Evolutionary conservation across 2,329 filamentous ascomycete genomes (phyloP).

Genomic region (Aspergillus terreus): DNA sequence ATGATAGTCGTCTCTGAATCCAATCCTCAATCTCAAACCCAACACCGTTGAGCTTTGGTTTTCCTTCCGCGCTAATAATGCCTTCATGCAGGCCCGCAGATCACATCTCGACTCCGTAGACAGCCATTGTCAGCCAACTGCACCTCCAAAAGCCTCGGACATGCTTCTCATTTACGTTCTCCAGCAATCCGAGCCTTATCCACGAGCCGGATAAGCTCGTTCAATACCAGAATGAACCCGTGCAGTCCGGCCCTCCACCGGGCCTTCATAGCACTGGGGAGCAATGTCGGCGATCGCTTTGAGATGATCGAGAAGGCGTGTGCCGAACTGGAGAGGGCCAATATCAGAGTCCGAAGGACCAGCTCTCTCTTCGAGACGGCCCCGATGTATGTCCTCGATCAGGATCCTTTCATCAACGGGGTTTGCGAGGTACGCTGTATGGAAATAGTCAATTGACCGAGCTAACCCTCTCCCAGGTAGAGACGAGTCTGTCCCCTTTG

Average conservation of each 20-base stretch:
- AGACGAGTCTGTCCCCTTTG: slow-evolving; percentile 72
- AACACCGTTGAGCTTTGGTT: not conserved
- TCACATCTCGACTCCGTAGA: not conserved
- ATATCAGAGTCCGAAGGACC: slow-evolving; percentile 72
- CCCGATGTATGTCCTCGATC: slow-evolving; percentile 93
- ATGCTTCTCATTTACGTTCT: not conserved
- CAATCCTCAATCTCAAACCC: not conserved
- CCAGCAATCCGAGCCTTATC: slow-evolving; percentile 10
- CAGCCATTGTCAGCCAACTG: not conserved
- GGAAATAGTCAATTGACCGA: slow-evolving; percentile 2
- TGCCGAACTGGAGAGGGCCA: slow-evolving; percentile 66
- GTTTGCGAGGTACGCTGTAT: slow-evolving; percentile 78
- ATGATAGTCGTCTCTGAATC: too few species aligned
- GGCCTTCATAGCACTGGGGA: slow-evolving; percentile 84
- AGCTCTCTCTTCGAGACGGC: slow-evolving; percentile 92
- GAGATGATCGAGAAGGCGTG: slow-evolving; percentile 82
- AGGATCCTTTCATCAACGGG: slow-evolving; percentile 85
- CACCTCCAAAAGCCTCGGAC: not conserved
- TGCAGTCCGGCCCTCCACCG: slow-evolving; percentile 26
- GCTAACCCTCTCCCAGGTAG: slow-evolving; percentile 55
- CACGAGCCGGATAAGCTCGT: slow-evolving; percentile 4
- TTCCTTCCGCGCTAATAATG: not conserved
- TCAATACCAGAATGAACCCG: slow-evolving; percentile 17
- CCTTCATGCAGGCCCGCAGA: not conserved
- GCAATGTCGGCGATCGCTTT: slow-evolving; percentile 85